Base-by-base conservation (phyloP, 2,329 filamentous ascomycete species). In the Pseudocercospora crystallina region DNA sequence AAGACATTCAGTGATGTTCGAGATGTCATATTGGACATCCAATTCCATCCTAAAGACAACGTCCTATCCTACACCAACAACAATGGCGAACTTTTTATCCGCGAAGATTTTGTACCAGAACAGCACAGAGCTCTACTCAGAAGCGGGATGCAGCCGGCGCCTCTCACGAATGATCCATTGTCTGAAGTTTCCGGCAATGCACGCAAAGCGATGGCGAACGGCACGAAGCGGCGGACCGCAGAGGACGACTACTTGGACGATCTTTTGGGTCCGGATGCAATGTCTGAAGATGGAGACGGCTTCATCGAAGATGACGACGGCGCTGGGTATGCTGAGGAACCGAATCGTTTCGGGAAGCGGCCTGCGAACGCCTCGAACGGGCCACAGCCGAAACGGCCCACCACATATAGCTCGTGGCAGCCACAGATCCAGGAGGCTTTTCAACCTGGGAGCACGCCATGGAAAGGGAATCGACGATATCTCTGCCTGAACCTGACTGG, bases 261-360 rank as follows among this genome's bases (percentile, higher is more conserved):
- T 45, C 83, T 95, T n/a, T 78, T 96, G 2, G 84, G 80, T 14
- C 82, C 82, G 0, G 80, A 64, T 70, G 77, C 61, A 65, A 84
- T 73, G 76, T 74, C 74, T 10, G 78, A 80, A 37, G 80, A 79
- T 15, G 81, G 81, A 57, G 87, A 90, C 36, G 89, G 90, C 57
- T 99, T 97, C 67, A 89, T 99, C 1, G 84, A 90, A 5, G 94
- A 99, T 63, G 94, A 99, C 57, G 94, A 99, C 65, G 91, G 91
- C 9, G 92, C 90, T 31, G 94, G 92, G 36, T 97, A 97, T 70
- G 81, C 84, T 1, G 73, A 85, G 35, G 82, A 77, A 8, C 74
- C 84, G 13, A 87, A 85, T 56, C 71, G 71, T 61, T 83, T 76
- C 53, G 82, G 84, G 5, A 89, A 89, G 65, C 79, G 85, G 41